Evolutionary conservation across 768 basidiomycete genomes (phyloP).

Genomic region (Multifurca ochricompacta): DNA sequence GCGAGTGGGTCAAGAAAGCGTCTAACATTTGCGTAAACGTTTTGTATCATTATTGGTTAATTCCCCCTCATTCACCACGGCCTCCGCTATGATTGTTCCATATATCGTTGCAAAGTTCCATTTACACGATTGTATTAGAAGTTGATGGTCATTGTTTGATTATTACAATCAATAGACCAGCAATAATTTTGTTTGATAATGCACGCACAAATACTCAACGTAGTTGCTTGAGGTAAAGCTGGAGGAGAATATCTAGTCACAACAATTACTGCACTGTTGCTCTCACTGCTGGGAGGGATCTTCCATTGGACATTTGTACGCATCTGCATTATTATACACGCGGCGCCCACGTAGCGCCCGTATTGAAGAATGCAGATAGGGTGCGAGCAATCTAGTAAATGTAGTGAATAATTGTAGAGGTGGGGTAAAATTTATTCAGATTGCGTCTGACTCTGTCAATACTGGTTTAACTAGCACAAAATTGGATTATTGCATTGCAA

Average conservation of each 20-base stretch:
- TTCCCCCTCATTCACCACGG: neutral
- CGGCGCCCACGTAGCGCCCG: no score
- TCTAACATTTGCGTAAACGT: conserved; percentile 12
- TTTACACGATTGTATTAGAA: neutral
- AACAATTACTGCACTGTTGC: no score
- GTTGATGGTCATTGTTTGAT: neutral
- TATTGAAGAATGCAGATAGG: neutral
- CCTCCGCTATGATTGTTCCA: neutral
- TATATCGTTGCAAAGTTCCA: neutral
- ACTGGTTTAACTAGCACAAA: neutral
- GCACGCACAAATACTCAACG: neutral
- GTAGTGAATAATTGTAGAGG: neutral
- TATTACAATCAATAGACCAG: neutral
- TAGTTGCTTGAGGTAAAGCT: neutral
- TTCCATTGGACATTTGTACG: no score
- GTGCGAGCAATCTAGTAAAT: neutral
- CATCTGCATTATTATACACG: neutral
- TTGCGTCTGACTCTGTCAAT: neutral
- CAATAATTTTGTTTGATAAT: neutral
- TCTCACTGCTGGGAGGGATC: no score
- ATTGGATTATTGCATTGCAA: conserved; percentile 7
- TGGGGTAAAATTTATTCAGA: conserved; percentile 4
- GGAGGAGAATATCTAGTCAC: neutral
- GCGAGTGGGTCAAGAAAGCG: conserved; percentile 6
- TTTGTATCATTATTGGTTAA: conserved; percentile 4